Conservation (phyloP, 495 filamentous ascomycete species). For the Aspergillus leporis region DNA sequence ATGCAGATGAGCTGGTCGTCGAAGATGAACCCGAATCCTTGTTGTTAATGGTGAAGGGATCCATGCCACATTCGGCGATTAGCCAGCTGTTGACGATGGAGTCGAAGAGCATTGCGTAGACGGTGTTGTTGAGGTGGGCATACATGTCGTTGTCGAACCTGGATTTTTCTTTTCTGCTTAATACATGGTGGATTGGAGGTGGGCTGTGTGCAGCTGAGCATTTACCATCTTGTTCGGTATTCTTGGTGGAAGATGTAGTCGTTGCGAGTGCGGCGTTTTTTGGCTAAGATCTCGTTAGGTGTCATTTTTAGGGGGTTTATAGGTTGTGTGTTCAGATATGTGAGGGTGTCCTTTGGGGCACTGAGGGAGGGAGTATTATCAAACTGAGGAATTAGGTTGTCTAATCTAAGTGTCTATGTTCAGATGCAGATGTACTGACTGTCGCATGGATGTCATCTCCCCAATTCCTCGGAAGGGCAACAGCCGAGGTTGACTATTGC, state of each 20-base stretch:
- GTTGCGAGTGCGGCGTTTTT: conserved; percentile 57
- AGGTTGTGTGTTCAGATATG: neutral
- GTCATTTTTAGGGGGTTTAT: conserved; percentile 21
- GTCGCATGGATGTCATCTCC: too few species aligned
- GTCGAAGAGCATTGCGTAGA: conserved; percentile 83
- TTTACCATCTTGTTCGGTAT: conserved; percentile 87
- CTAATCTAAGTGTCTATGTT: neutral
- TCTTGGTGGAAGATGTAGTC: conserved; percentile 82
- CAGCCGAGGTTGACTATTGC: neutral
- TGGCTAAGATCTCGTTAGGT: conserved; percentile 49
- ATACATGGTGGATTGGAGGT: neutral
- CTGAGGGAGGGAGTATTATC: neutral
- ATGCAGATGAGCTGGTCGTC: neutral
- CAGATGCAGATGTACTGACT: neutral
- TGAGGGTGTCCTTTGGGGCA: too few species aligned
- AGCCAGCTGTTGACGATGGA: conserved; percentile 90
- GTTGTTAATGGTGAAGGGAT: conserved; percentile 58
- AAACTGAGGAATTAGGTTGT: neutral
- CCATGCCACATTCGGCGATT: conserved; percentile 72
- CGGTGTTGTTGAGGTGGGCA: conserved; percentile 79
- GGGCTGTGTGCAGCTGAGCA: neutral
- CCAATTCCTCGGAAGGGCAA: neutral
- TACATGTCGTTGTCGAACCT: conserved; percentile 98
- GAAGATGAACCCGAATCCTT: neutral
- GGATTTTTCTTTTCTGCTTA: conserved; percentile 5